Evolutionary conservation across 495 filamentous ascomycete genomes (phyloP), one percentile per base, ranked within the genome.

Genomic region (Filosporella fistucella): DNA sequence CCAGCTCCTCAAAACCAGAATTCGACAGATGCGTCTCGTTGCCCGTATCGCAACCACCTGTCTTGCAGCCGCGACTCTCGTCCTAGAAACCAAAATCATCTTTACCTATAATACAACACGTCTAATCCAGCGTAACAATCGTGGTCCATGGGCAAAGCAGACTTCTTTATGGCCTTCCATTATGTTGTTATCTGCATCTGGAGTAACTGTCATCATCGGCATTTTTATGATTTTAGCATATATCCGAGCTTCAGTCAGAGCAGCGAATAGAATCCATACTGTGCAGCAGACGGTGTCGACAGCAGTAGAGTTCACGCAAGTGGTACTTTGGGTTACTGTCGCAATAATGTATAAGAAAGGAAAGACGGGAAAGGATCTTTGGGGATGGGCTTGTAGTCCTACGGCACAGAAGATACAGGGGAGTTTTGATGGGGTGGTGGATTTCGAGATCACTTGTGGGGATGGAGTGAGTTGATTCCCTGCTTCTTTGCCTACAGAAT

Each of bases 321-420:
- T 54, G n/a, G 7, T 48, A 3, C 28, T 41, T 6, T 54, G 51
- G 51, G 45, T 54, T 34, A 38, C 30, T 14, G 51, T 54, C 7
- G 51, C 51, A 4, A 32, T 46, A 26, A 14, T 42, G 21, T 54
- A 54, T 49, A 4, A 45, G 12, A 40, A 20, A 3, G 45, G 51
- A 1, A 52, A 46, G 39, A 46, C 42, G 23, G 49, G 49, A 13
- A 36, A 45, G 14, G 49, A 52, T 47, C 35, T 52, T 21, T 52
- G 49, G 49, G 49, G 49, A 1, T 52, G 49, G 49, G 49, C 49
- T 1, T 52, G 49, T 25, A 24, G 16, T 11, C 49, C 49, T 2
- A 4, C 47, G 11, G 49, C 49, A 18, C 12, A 34, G 22, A 35
- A 35, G 35, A 40, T 52, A 10, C 49, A 52, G 21, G 28, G 20